Conservation (phyloP, 768 basidiomycete species). For the Inosperma sp. region DNA sequence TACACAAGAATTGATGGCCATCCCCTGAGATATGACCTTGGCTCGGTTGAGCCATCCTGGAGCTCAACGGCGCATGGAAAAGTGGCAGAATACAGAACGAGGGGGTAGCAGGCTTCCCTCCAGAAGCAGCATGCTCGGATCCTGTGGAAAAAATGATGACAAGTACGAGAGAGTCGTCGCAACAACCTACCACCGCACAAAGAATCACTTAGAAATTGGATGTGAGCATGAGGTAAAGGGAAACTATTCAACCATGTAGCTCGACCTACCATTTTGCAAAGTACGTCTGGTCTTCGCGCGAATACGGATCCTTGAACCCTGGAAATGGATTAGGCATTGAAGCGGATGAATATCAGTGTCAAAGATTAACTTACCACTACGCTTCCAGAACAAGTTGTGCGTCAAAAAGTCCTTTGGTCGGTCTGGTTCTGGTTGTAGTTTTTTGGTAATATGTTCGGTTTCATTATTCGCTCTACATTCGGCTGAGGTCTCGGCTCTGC, state of each 20-base stretch:
- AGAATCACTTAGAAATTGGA: slow-evolving; percentile 34
- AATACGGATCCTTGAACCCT: slow-evolving; percentile 64
- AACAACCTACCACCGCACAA: slow-evolving; percentile 43
- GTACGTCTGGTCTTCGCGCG: slow-evolving; percentile 49
- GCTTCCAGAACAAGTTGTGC: slow-evolving; percentile 52
- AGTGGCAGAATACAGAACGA: slow-evolving; percentile 53
- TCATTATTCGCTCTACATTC: slow-evolving; percentile 40
- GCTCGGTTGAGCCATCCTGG: neutral
- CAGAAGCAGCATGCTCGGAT: slow-evolving; percentile 43
- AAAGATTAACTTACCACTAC: slow-evolving; percentile 41
- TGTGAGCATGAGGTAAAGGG: neutral
- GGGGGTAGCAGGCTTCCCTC: slow-evolving; percentile 37
- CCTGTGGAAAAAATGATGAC: slow-evolving; percentile 29
- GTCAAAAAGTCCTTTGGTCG: slow-evolving; percentile 50
- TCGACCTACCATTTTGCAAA: slow-evolving; percentile 49
- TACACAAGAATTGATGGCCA: slow-evolving; percentile 52
- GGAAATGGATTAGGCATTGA: neutral
- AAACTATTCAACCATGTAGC: neutral
- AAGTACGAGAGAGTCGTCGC: neutral
- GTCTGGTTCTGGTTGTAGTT: slow-evolving; percentile 43
- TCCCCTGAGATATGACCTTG: slow-evolving; percentile 48
- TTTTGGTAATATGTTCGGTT: slow-evolving; percentile 41
- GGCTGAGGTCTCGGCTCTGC: slow-evolving; percentile 36
- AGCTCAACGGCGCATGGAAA: slow-evolving; percentile 37
- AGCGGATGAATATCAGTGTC: neutral